Percentiles rank a stretch among this genome's conserved stretches.
phyloP scores from a whole-genome alignment of 2,329 filamentous ascomycete species.

The Pseudogymnoascus sp. region DNA sequence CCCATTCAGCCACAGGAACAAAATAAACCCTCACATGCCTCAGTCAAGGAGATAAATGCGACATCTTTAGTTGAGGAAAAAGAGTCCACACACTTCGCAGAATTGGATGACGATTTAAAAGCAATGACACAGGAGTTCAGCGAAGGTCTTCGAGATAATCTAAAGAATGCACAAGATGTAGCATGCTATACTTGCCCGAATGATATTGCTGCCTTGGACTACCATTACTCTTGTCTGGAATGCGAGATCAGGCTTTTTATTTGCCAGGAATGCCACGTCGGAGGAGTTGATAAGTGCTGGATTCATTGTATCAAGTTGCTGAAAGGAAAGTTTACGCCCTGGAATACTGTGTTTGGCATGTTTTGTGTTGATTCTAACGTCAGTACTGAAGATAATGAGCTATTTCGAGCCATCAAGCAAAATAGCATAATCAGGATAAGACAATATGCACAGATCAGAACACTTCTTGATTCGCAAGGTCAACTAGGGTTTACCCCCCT shows the following conservation, averaged over 20 bases:
- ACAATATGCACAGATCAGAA: neutral
- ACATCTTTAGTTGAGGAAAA: neutral
- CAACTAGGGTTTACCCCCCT: neutral
- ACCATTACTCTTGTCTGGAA: neutral
- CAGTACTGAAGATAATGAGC: neutral
- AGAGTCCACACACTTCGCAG: neutral
- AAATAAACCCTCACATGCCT: neutral
- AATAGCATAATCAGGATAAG: neutral
- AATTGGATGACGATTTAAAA: neutral
- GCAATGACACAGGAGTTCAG: neutral
- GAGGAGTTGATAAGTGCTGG: neutral
- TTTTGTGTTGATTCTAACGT: neutral
- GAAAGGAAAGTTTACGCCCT: neutral
- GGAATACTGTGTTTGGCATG: neutral
- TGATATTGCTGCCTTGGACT: neutral
- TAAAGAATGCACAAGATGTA: neutral
- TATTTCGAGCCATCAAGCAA: neutral
- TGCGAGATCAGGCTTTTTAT: accelerated
- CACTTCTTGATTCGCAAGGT: neutral
- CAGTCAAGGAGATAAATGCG: neutral
- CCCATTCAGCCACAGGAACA: neutral
- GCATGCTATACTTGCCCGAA: too few relatives aligned
- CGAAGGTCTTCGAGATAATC: neutral
- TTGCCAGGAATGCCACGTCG: neutral
- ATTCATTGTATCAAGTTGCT: neutral